Evolutionary conservation across 164 flowering plant genomes (phyloP).

Genomic region (Dillenia turbinata): DNA sequence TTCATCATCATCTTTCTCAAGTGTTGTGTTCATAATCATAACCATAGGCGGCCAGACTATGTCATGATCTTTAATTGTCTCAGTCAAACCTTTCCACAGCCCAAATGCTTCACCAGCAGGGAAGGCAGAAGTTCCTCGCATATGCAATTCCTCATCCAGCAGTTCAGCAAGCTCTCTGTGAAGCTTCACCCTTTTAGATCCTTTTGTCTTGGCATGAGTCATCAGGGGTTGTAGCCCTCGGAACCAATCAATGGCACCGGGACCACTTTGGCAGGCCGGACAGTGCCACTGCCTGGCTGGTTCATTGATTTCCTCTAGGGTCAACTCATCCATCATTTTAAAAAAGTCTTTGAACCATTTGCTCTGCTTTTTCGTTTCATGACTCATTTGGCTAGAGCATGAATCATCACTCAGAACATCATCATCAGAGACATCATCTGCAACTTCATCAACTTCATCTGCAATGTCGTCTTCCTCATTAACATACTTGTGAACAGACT

Average conservation of each 20-base stretch:
- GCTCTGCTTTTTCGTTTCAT: conserved; percentile 56
- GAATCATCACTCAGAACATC: conserved; percentile 56
- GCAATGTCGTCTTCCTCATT: conserved; percentile 22
- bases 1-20: conserved; percentile 68
- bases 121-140: conserved; percentile 59
- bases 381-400: conserved; percentile 71
- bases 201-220: conserved; percentile 83
- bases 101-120: conserved; percentile 75
- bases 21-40: conserved; percentile 70
- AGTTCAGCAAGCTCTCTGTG: conserved; percentile 77
- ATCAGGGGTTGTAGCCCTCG: conserved; percentile 74
- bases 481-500: conserved; percentile 14
- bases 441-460: conserved; percentile 27
- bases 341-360: conserved; percentile 65
- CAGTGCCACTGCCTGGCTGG: conserved; percentile 90
- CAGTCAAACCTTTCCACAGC: conserved; percentile 64
- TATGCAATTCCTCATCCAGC: conserved; percentile 67
- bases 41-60: conserved; percentile 99
- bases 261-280: conserved; percentile 92
- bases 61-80: conserved; percentile 44
- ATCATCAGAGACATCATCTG: conserved; percentile 48
- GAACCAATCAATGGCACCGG: conserved; percentile 96
- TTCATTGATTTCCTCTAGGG: conserved; percentile 54
- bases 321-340: conserved; percentile 46
- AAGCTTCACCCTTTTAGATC: conserved; percentile 59